Percentiles rank a stretch among this genome's conserved stretches.
phyloP scores from a whole-genome alignment of 2,329 filamentous ascomycete genomes.

The Penicillium sp. region DNA sequence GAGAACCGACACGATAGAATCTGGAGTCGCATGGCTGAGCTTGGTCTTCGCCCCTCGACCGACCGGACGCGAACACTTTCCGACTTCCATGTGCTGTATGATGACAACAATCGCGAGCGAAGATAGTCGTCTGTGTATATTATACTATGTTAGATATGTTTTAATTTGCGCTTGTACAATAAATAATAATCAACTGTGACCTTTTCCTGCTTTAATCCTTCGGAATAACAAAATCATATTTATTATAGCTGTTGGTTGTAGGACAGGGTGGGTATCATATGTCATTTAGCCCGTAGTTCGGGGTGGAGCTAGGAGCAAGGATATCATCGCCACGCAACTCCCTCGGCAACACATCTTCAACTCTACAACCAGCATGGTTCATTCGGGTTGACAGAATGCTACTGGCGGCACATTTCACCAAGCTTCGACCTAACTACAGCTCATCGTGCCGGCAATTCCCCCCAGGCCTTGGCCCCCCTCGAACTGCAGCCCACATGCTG shows the following conservation, averaged over 20 bases:
- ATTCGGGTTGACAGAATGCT: conserved; percentile 29
- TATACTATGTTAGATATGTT: not conserved
- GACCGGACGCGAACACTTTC: conserved; percentile 32
- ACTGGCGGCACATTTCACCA: conserved; percentile 18
- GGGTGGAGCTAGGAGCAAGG: conserved; percentile 7
- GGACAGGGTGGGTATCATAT: not conserved
- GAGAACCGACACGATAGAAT: conserved; percentile 46
- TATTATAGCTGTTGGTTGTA: not conserved
- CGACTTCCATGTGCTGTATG: conserved; percentile 30
- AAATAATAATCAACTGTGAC: not conserved
- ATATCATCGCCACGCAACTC: conserved; percentile 14
- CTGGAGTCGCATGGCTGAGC: conserved; percentile 46
- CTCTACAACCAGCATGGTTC: conserved; percentile 20
- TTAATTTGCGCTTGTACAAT: not conserved
- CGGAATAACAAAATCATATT: not conserved
- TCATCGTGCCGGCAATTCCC: conserved; percentile 8
- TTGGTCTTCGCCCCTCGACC: conserved; percentile 58
- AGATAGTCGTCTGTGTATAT: not conserved
- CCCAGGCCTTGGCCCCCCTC: conserved; percentile 11
- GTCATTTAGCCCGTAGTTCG: conserved; percentile 6
- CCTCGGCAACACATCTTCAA: conserved; percentile 15
- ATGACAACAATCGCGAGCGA: conserved; percentile 15
- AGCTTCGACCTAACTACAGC: conserved; percentile 8
- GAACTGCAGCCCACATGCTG: conserved; percentile 31
- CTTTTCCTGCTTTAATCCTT: not conserved